Conservation (phyloP, 345 rosid species). For the Stellera chamaejasme region DNA sequence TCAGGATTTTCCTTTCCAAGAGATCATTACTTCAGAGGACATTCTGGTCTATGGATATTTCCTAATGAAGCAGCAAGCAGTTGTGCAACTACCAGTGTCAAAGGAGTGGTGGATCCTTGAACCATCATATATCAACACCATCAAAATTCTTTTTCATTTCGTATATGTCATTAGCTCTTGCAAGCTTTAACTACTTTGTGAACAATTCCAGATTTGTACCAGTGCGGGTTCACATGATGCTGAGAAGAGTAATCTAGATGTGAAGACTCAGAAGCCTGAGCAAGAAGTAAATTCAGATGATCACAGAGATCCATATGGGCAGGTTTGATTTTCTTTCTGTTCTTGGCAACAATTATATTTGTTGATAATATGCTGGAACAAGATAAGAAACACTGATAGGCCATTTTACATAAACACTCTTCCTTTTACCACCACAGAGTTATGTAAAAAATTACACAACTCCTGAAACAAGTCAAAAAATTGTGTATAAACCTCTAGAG, state of each 20-base stretch:
- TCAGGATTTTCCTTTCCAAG: conserved; percentile 10
- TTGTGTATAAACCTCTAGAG: too few relatives aligned
- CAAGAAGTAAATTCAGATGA: conserved; percentile 22
- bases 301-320: conserved; percentile 23
- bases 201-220: conserved; percentile 14
- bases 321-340: conserved; percentile 19
- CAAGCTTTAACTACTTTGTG: background rate
- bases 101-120: conserved; percentile 21
- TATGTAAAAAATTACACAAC: too few relatives aligned
- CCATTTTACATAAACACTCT: too few relatives aligned
- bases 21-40: conserved; percentile 16
- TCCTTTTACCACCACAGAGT: too few relatives aligned
- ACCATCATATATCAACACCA: background rate
- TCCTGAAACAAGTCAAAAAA: too few relatives aligned
- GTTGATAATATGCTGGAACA: too few relatives aligned
- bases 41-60: conserved; percentile 61
- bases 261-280: conserved; percentile 4
- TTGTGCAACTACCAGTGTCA: conserved; percentile 39
- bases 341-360: too few relatives aligned
- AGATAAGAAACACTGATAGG: too few relatives aligned
- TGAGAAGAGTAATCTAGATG: conserved; percentile 9
- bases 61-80: conserved; percentile 39
- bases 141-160: background rate
- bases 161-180: background rate
- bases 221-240: conserved; percentile 7